Conservation (phyloP, 192 early-diverging fungal species). For the Coemansia sp. region DNA sequence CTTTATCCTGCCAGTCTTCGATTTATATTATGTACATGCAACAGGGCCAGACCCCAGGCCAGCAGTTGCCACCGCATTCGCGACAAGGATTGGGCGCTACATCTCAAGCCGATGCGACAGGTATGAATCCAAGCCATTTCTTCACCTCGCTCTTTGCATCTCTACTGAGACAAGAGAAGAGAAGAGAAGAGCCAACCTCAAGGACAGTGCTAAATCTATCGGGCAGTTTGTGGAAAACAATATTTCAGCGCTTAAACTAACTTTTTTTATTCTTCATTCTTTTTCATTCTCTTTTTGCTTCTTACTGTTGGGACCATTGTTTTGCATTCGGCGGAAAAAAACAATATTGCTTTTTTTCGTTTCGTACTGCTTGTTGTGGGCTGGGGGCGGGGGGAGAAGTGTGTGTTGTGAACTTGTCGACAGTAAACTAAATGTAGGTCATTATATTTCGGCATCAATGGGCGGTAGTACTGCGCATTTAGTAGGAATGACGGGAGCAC, state of each 20-base stretch:
- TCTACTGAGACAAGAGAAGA: not conserved
- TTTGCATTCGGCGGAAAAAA: not conserved
- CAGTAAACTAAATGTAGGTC: constrained; percentile 18
- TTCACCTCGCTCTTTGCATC: not conserved
- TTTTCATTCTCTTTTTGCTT: not conserved
- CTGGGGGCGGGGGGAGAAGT: no score
- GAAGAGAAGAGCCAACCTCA: not conserved
- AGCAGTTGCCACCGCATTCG: constrained; percentile 41
- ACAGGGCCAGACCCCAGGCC: constrained; percentile 51
- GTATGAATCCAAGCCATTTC: constrained; percentile 10
- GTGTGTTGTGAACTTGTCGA: no score
- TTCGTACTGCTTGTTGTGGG: no score
- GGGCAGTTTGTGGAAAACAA: no score
- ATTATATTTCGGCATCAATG: constrained; percentile 40
- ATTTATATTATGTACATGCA: constrained; percentile 44
- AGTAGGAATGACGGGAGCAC: constrained; percentile 38
- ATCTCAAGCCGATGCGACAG: constrained; percentile 41
- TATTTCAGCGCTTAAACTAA: no score
- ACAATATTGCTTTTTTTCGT: not conserved
- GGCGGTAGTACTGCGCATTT: constrained; percentile 44
- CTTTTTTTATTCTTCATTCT: no score
- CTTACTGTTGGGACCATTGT: not conserved
- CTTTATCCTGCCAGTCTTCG: not conserved
- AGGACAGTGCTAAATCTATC: not conserved
- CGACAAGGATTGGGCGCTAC: constrained; percentile 37